Evolutionary conservation across 352 stramenopile genomes (phyloP), one percentile per base, ranked within the genome.

Genomic region (Saprolegnia parasitica): DNA sequence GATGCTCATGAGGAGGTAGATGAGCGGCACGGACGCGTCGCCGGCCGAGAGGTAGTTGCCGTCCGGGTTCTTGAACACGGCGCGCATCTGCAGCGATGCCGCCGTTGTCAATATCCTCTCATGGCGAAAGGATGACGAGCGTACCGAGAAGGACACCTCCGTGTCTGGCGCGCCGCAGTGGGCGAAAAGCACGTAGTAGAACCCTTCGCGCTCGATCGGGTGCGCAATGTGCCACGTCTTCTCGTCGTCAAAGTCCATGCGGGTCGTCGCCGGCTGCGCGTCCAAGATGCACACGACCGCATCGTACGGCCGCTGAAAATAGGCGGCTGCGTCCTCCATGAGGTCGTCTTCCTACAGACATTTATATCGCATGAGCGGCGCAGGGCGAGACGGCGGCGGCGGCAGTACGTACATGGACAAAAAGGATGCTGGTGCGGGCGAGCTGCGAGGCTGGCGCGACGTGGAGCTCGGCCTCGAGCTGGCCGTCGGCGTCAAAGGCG

Each of bases 111-210:
- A n/a, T n/a, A n/a, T n/a, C n/a, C n/a, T n/a, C n/a, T n/a, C n/a
- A n/a, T n/a, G n/a, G n/a, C n/a, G n/a, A n/a, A n/a, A n/a, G n/a
- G n/a, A n/a, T n/a, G n/a, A n/a, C n/a, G n/a, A n/a, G n/a, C n/a
- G 71, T 73, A 92, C 84, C 20, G 96, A 88, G 75, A 98, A 98
- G 1, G 96, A 88, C 10, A 96, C 80, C 50, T 86, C 72, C 62
- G 96, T 74, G 35, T 86, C 78, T 29, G 73, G 73, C 0, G 76
- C 83, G 13, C 62, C 66, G 74, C 91, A 97, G 16, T 91, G 83
- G 21, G 78, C 87, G 72, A 89, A 96, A 52, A 96, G 88, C 21
- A 97, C 66, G 62, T 95, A 93, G 77, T 97, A 97, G 56, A 97
- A 90, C 4, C 91, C 90, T 3, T 77, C 70, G 1, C 23, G 54